Evolutionary conservation across 257 asterid genomes (phyloP).

Genomic region (Solanum verrucosum): DNA sequence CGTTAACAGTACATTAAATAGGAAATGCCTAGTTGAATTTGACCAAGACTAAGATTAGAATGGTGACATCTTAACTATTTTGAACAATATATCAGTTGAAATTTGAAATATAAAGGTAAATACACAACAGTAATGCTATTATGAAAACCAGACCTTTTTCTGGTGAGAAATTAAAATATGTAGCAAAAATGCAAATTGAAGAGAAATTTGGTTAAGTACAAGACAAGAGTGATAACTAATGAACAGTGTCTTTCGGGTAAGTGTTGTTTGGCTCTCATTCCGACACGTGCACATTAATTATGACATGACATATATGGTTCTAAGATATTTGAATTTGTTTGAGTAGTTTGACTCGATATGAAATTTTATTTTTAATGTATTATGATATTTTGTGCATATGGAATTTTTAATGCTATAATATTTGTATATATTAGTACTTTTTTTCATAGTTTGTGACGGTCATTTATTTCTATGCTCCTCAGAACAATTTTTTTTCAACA

Average conservation of each 20-base stretch:
- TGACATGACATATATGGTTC: background rate
- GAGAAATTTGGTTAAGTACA: background rate
- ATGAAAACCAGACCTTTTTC: background rate
- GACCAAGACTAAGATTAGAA: background rate
- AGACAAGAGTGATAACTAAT: background rate
- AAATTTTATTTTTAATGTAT: background rate
- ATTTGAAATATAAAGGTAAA: background rate
- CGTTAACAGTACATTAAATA: background rate
- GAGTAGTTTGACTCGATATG: background rate
- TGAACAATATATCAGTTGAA: background rate
- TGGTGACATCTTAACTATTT: background rate
- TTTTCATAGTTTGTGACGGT: background rate
- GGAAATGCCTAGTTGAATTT: background rate
- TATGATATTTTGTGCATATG: background rate
- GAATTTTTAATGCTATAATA: no score
- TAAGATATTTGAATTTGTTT: background rate
- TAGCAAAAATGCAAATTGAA: background rate
- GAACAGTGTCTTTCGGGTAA: background rate
- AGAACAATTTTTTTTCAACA: background rate
- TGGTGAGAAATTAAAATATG: background rate
- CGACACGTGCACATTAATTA: background rate
- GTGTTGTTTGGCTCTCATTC: constrained; percentile 3
- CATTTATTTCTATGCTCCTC: background rate
- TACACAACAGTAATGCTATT: background rate
- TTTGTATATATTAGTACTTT: no score